These are phyloP conservation scores for Pseudonectria foliicola DNA, from an alignment of 2,329 filamentous ascomycete genomes.

Conservation along the genomic window DNA sequence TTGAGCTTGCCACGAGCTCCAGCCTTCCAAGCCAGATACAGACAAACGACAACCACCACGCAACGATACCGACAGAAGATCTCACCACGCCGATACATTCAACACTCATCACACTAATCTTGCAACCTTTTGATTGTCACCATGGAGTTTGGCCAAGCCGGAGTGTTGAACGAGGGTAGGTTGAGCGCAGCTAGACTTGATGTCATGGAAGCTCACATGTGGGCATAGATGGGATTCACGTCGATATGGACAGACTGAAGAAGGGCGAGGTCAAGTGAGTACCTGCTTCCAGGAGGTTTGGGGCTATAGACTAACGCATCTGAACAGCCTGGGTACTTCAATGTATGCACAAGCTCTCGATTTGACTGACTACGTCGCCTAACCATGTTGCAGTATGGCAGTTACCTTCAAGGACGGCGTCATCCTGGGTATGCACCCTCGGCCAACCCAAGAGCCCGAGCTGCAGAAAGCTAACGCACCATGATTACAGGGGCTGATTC, in stretches of 20 bases:
- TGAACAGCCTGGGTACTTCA: constrained; percentile 79
- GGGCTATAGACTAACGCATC: constrained; percentile 23
- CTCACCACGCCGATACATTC: too few relatives aligned
- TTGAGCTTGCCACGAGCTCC: constrained; percentile 35
- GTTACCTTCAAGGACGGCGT: constrained; percentile 99
- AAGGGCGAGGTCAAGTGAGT: constrained; percentile 97
- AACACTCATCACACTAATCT: background rate
- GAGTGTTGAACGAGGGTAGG: constrained; percentile 57
- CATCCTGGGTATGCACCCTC: constrained; percentile 62
- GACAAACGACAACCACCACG: constrained; percentile 17
- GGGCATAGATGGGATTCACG: constrained; percentile 85
- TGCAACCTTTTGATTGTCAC: constrained; percentile 5
- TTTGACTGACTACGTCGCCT: constrained; percentile 20
- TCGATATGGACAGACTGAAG: constrained; percentile 98
- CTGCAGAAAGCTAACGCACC: constrained; percentile 8
- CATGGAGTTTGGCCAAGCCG: constrained; percentile 59
- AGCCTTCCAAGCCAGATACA: constrained; percentile 23
- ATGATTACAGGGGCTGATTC: constrained; percentile 72
- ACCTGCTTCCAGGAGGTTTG: background rate
- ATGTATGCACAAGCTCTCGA: constrained; percentile 57
- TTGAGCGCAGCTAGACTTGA: constrained; percentile 12
- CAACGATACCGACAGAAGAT: constrained; percentile 3
- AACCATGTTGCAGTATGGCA: constrained; percentile 65
- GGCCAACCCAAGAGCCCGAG: background rate
- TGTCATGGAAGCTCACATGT: constrained; percentile 15